Conservation (phyloP, 106 monocot genomes). For the Dendrobium catenatum region DNA sequence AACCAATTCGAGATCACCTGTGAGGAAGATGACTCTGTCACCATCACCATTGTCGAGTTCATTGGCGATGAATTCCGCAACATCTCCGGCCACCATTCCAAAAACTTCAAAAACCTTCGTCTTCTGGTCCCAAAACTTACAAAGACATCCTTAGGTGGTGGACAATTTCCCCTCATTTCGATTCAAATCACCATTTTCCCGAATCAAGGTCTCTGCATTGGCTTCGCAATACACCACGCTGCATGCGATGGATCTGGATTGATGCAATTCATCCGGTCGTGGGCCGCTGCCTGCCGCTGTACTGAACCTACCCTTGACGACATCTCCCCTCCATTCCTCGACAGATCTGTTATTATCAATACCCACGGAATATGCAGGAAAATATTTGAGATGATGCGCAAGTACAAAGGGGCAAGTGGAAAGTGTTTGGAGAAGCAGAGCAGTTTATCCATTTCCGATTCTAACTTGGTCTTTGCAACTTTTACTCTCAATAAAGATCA, state of each 20-base stretch:
- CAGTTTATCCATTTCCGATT: not conserved
- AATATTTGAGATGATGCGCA: accelerated
- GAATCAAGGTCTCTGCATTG: conserved; percentile 12
- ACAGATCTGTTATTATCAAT: conserved; percentile 14
- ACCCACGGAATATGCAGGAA: not conserved
- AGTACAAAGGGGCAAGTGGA: not conserved
- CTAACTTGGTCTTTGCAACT: not conserved
- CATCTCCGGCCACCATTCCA: conserved; percentile 8
- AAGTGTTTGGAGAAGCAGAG: too few species aligned
- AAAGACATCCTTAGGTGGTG: conserved; percentile 14
- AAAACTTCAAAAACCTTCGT: conserved; percentile 3
- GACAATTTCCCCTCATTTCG: too few species aligned
- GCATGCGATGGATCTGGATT: conserved; percentile 10
- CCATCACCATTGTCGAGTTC: conserved; percentile 17
- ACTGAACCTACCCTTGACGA: too few species aligned
- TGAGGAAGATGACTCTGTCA: conserved; percentile 19
- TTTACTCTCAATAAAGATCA: not conserved
- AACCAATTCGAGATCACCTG: not conserved
- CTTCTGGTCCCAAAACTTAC: conserved; percentile 16
- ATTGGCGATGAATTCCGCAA: conserved; percentile 11
- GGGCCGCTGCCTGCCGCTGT: conserved; percentile 9
- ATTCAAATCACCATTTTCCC: not conserved
- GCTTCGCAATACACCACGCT: conserved; percentile 7
- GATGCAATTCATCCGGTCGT: conserved; percentile 12
- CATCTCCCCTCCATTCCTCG: conserved; percentile 5